phyloP scores from a whole-genome alignment of 2,329 filamentous ascomycete species.

The Trichoderma lentiforme region DNA sequence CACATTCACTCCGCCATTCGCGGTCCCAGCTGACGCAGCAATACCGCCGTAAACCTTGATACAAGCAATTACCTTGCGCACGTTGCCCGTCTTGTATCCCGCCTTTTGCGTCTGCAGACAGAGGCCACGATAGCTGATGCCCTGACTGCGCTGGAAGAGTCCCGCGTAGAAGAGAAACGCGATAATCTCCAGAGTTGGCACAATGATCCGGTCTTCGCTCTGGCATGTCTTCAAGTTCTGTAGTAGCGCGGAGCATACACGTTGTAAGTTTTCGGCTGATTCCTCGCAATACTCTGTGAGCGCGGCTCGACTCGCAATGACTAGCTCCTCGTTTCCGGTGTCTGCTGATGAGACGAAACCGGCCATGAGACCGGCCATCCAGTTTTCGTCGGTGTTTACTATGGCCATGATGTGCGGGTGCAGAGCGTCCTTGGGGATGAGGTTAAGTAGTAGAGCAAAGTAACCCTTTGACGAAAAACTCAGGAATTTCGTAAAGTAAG shows the following conservation, averaged over 20 bases:
- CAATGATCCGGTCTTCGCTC: constrained; percentile 65
- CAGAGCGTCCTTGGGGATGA: constrained; percentile 39
- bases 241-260: constrained; percentile 50
- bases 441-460: constrained; percentile 52
- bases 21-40: constrained; percentile 43
- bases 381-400: constrained; percentile 33
- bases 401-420: constrained; percentile 36
- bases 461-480: constrained; percentile 59
- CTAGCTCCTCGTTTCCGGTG: constrained; percentile 71
- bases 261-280: constrained; percentile 38
- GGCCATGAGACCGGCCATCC: constrained; percentile 56
- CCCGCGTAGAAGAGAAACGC: constrained; percentile 71
- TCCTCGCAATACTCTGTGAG: constrained; percentile 53
- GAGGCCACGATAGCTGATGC: constrained; percentile 51
- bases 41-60: constrained; percentile 75
- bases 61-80: constrained; percentile 77
- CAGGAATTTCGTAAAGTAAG: constrained; percentile 24
- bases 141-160: constrained; percentile 41
- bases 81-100: constrained; percentile 78
- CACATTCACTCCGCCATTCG: constrained; percentile 25
- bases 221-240: constrained; percentile 52
- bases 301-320: constrained; percentile 65
- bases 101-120: constrained; percentile 72
- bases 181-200: constrained; percentile 73
- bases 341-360: constrained; percentile 72